Evolutionary conservation across 768 basidiomycete genomes (phyloP), one percentile per base, ranked within the genome.

Genomic region (Tricholoma sp.): DNA sequence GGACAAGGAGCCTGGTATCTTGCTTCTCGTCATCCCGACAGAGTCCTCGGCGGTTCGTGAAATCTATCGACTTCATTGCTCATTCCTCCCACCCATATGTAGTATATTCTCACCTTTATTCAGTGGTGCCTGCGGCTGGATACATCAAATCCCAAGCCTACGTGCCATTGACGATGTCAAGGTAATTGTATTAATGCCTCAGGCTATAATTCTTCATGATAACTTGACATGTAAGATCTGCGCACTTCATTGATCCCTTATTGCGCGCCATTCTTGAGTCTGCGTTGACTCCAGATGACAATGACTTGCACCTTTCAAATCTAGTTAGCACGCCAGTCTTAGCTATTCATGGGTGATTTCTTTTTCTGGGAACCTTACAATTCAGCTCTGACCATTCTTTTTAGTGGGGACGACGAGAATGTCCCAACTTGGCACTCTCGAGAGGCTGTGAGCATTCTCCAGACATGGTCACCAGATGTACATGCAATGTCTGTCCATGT

Each of bases 81-180:
- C 15, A 6, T 33, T 18, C 11, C 37, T 50, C 24, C 11, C 42
- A 41, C 50, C 6, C n/a, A 37, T 4, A 24, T 4, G 4, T 24
- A 24, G n/a, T 24, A 24, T n/a, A 1, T 13, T 12, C 48, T 17
- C 12, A 28, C 12, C 15, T 36, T 31, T 47, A 4, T 17, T 15
- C n/a, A 88, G 89, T 84, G 28, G 74, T 93, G 6, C 85, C 91
- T 7, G 91, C 90, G 0, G 84, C 93, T 2, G 91, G 76, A 2
- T 96, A 91, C 67, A 81, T 91, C 63, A 95, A 94, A 59, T 91
- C 94, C 2, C 91, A 96, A 61, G 76, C 87, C 20, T 97, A 97
- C 63, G 81, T 94, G 4, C 81, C 92, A 0, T 80, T 88, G 66
- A 79, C 77, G 6, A 77, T 85, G 69, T 87, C 87, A 44, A 80